Conservation (phyloP, 192 early-diverging fungal species). For the Rhizophlyctis rosea region DNA sequence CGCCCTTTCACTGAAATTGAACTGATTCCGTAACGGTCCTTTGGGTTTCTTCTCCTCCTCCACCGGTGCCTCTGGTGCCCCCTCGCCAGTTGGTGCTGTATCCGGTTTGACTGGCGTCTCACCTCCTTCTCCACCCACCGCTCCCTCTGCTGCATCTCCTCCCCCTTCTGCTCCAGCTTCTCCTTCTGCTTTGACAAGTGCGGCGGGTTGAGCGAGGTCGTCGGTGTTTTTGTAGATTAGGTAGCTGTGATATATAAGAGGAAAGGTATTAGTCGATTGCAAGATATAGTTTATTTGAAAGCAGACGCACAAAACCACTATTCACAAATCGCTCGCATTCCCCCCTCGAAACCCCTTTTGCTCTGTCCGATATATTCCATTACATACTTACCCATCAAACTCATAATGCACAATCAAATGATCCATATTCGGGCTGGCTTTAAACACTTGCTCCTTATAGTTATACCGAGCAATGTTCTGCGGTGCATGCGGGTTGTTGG, state of each 20-base stretch:
- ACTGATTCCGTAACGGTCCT: constrained; percentile 52
- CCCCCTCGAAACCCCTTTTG: too few species aligned
- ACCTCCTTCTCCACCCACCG: neutral
- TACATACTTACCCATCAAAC: constrained; percentile 53
- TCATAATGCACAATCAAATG: constrained; percentile 61
- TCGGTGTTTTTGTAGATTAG: constrained; percentile 42
- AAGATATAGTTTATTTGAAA: too few species aligned
- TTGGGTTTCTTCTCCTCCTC: constrained; percentile 52
- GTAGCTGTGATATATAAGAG: constrained; percentile 36
- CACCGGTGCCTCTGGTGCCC: constrained; percentile 8
- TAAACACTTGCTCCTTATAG: constrained; percentile 55
- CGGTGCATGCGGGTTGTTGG: constrained; percentile 63
- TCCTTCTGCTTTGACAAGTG: constrained; percentile 4
- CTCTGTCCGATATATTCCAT: constrained; percentile 1
- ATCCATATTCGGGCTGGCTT: constrained; percentile 58
- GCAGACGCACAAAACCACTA: too few species aligned
- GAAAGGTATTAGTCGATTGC: too few species aligned
- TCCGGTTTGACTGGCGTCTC: constrained; percentile 12
- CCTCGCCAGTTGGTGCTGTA: constrained; percentile 22
- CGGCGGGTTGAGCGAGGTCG: constrained; percentile 14
- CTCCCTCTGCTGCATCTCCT: constrained; percentile 15
- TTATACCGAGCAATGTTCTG: constrained; percentile 64
- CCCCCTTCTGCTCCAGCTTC: constrained; percentile 16
- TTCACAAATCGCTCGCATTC: too few species aligned
- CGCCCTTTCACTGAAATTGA: constrained; percentile 62